phyloP scores from a whole-genome alignment of 2,329 filamentous ascomycete species.

The Myrmaecium sp. region DNA sequence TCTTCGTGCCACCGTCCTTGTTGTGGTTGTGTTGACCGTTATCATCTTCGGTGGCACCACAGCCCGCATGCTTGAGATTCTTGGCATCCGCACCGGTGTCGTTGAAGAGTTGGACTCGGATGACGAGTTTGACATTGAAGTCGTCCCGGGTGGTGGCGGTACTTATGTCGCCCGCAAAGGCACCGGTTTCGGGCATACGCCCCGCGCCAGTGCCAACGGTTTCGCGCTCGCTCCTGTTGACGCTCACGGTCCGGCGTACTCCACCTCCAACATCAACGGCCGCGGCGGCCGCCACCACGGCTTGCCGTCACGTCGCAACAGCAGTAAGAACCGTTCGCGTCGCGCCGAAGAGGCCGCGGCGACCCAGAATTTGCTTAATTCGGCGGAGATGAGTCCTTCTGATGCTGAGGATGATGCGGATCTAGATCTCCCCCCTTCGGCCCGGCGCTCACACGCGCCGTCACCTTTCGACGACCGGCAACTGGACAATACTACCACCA shows the following conservation, averaged over 20 bases:
- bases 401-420: constrained; percentile 37
- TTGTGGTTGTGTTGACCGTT: constrained; percentile 91
- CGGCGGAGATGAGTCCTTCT: no score
- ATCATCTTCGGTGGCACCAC: constrained; percentile 98
- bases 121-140: constrained; percentile 94
- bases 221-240: constrained; percentile 36
- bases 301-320: no score
- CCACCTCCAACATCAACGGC: constrained; percentile 32
- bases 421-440: constrained; percentile 43
- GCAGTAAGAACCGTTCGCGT: no score
- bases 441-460: constrained; percentile 24
- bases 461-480: constrained; percentile 35
- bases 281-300: no score
- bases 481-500: constrained; percentile 26
- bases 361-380: no score
- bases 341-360: no score
- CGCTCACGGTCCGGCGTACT: constrained; percentile 11
- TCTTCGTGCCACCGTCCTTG: constrained; percentile 83
- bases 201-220: constrained; percentile 38
- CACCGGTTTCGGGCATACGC: constrained; percentile 59
- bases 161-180: constrained; percentile 70
- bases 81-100: constrained; percentile 90
- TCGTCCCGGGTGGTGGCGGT: constrained; percentile 43
- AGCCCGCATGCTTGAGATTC: constrained; percentile 90
- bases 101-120: constrained; percentile 95